Evolutionary conservation across 257 asterid genomes (phyloP), one percentile per base, ranked within the genome.

Genomic region (Nicotiana knightiana): DNA sequence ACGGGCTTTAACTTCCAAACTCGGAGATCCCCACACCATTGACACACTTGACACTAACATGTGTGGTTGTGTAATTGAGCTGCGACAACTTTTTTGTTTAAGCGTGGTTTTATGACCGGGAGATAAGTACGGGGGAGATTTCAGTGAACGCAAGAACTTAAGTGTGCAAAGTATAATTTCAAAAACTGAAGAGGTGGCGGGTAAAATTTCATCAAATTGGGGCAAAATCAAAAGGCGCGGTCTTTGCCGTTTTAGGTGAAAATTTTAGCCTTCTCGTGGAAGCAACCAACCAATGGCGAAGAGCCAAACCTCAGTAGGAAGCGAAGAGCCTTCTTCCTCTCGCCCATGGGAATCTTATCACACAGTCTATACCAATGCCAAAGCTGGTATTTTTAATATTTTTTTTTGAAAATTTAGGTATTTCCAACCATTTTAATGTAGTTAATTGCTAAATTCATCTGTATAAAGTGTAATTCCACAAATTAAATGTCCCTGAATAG

Each of bases 261-360:
- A 63, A 48, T 9, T 75, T 51, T 1, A 33, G 28, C 13, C 79
- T 71, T 71, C 21, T 71, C 3, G 61, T 13, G 15, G 79, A 71
- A 71, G 79, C 61, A 46, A 75, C 76, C 35, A 24, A 37, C 82
- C 76, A 71, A 92, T 89, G 92, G 90, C 87, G 84, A 86, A 85
- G 59, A 84, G 66, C 63, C 91, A 84, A 81, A 78, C 66, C 63
- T 79, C 93, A 1, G 80, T 81, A 12, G 67, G 89, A 58, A 87
- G 67, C 32, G 88, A 82, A 46, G 86, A 87, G 71, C 68, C 90
- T 17, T 90, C 88, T 24, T 65, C 88, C 24, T 89, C 84, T 65
- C 93, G 93, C 77, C 99, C 99, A 67, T 94, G 99, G 99, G 89
- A 96, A 86, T 93, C 99, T n/a, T 94, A 96, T 81, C 88, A 94